These are phyloP conservation scores for Limtongia smithiae DNA, from an alignment of 805 yeast genomes.

Conservation along the genomic window DNA sequence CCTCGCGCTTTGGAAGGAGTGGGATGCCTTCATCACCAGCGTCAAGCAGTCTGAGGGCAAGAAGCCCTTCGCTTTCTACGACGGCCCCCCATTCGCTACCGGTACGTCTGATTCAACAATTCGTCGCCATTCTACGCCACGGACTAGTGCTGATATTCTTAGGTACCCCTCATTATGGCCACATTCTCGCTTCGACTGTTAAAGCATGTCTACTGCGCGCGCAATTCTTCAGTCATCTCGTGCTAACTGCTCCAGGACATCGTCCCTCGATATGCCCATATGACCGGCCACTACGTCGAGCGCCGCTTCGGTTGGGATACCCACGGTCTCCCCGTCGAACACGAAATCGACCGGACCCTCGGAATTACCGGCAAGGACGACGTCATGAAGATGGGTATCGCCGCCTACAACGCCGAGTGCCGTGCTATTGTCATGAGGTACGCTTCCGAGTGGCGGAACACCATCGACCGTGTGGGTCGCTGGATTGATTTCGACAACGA, in stretches of 20 bases:
- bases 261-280: constrained; percentile 94
- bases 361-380: constrained; percentile 92
- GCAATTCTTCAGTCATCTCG: not conserved
- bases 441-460: constrained; percentile 89
- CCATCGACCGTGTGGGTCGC: constrained; percentile 92
- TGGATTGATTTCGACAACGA: constrained; percentile 99
- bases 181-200: constrained; percentile 91
- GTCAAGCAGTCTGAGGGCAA: constrained; percentile 77
- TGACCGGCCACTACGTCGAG: constrained; percentile 95
- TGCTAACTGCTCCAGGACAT: constrained; percentile 57
- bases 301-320: constrained; percentile 99
- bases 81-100: constrained; percentile 99
- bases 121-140: not conserved
- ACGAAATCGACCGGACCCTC: constrained; percentile 95
- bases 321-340: constrained; percentile 97
- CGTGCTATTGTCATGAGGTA: constrained; percentile 96
- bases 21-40: constrained; percentile 90
- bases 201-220: too few species aligned
- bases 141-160: not conserved
- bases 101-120: constrained; percentile 13
- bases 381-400: constrained; percentile 91
- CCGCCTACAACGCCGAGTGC: constrained; percentile 89
- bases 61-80: constrained; percentile 89
- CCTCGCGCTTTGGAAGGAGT: constrained; percentile 76
- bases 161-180: constrained; percentile 99